These are phyloP conservation scores for Globisporangium nagaii DNA, from an alignment of 352 stramenopile species.

Conservation along the genomic window DNA sequence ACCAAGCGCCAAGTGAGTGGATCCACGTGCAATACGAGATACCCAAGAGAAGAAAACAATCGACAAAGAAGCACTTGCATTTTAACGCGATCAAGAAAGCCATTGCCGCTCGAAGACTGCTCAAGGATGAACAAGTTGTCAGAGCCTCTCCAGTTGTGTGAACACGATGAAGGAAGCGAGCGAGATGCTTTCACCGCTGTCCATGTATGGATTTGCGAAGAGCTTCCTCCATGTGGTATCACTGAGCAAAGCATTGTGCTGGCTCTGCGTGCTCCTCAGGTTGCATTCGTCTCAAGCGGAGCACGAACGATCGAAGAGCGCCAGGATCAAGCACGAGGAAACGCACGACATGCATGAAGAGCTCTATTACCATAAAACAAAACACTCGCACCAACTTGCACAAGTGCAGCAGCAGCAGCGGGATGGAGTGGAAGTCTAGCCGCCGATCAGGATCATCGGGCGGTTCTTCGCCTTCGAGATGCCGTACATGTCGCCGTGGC, in stretches of 20 bases:
- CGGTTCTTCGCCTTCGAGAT: slow-evolving; percentile 92
- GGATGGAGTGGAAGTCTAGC: slow-evolving; percentile 53
- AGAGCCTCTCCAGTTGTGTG: not conserved
- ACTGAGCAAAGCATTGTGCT: too few species aligned
- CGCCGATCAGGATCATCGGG: slow-evolving; percentile 98
- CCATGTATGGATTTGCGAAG: not conserved
- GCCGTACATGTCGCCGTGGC: slow-evolving; percentile 92
- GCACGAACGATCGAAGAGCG: too few species aligned
- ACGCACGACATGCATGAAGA: slow-evolving; percentile 7
- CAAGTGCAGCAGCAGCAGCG: not conserved
- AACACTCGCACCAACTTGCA: not conserved
- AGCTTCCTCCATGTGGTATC: too few species aligned
- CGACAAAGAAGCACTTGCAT: not conserved
- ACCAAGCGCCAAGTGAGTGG: too few species aligned
- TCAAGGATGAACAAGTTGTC: not conserved
- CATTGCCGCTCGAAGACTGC: not conserved
- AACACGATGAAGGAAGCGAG: not conserved
- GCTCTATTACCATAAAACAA: slow-evolving; percentile 9
- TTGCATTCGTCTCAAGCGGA: not conserved
- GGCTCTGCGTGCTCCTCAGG: too few species aligned
- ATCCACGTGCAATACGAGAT: not conserved
- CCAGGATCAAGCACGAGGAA: too few species aligned
- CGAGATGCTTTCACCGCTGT: not conserved
- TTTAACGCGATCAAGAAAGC: not conserved
- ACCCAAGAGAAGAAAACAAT: not conserved